Evolutionary conservation across 129 eudicot species (phyloP), one percentile per base, ranked within the genome.

Genomic region (sunflower (Helianthus annuus)): DNA sequence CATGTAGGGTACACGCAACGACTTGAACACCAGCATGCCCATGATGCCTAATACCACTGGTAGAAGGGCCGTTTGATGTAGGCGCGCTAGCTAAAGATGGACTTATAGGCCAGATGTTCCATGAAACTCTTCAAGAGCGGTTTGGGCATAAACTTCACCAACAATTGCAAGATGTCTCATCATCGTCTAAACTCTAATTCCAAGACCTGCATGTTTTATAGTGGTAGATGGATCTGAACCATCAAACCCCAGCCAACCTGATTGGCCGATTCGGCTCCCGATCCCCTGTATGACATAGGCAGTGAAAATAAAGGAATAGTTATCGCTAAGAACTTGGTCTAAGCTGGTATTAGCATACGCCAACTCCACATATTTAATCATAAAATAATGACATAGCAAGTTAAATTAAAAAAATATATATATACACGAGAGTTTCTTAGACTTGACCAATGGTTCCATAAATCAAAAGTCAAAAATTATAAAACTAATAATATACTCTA

Each of bases 111-210:
- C 22, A 19, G 22, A 19, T 87, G 72, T 85, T 84, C 98, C 95
- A 89, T 4, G 92, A 76, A 78, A 58, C 70, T 93, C 98, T 80
- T 87, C 96, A 72, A 93, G 89, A 53, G 95, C 89, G 45, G 85
- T 87, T 64, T 89, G 98, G 48, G 96, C 92, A 75, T 92, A 89
- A 6, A 90, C 87, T 87, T 93, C 98, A 54, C 98, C 98, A 38
- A 93, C 98, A 12, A 95, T 89, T n/a, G 98, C 95, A 76, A 93
- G 92, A 22, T 93, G 98, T 72, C 98, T 87, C 98, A 90, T 90
- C 96, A 93, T 83, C 96, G 84, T 87, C 85, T 90, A 97, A 13
- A 93, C 96, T 70, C 96, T 72, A 46, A 19, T 19, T 19, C 90
- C 88, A 40, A 93, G 73, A 27, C 98, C 96, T 77, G 57, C 89